phyloP scores from a whole-genome alignment of 2,329 filamentous ascomycete species.

The Podosphaera xanthii region DNA sequence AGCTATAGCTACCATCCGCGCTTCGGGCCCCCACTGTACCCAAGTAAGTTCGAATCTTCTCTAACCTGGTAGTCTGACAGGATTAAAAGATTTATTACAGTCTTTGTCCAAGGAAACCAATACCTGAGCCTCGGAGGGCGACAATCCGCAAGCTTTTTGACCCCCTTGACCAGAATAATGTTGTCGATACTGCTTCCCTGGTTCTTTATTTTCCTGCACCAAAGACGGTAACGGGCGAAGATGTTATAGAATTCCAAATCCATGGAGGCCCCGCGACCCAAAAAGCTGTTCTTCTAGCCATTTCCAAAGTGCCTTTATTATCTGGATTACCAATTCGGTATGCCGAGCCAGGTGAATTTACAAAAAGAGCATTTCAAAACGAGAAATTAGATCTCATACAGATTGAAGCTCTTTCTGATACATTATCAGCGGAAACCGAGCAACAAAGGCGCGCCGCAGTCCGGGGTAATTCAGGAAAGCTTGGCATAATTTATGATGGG shows the following conservation, averaged over 20 bases:
- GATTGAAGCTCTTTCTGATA: conserved; percentile 42
- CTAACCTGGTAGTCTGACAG: conserved; percentile 3
- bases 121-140: conserved; percentile 40
- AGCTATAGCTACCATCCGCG: conserved; percentile 72
- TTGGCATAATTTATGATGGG: conserved; percentile 55
- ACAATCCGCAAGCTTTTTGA: conserved; percentile 52
- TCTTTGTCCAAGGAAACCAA: conserved; percentile 30
- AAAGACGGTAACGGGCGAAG: conserved; percentile 72
- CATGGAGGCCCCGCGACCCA: conserved; percentile 81
- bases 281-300: conserved; percentile 60
- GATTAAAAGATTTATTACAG: conserved; percentile 35
- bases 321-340: conserved; percentile 40
- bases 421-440: conserved; percentile 54
- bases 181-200: conserved; percentile 44
- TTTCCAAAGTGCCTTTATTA: conserved; percentile 27
- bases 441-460: conserved; percentile 78
- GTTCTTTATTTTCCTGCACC: conserved; percentile 59
- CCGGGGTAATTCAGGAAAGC: conserved; percentile 44
- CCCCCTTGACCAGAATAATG: conserved; percentile 21
- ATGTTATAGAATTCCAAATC: conserved; percentile 81
- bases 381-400: conserved; percentile 69
- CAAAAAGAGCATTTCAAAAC: conserved; percentile 74
- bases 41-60: conserved; percentile 24
- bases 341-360: conserved; percentile 90
- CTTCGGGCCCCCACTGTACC: conserved; percentile 58